Evolutionary conservation across 106 monocot genomes (phyloP), one percentile per base, ranked within the genome.

Genomic region (Cymbidium sinense): DNA sequence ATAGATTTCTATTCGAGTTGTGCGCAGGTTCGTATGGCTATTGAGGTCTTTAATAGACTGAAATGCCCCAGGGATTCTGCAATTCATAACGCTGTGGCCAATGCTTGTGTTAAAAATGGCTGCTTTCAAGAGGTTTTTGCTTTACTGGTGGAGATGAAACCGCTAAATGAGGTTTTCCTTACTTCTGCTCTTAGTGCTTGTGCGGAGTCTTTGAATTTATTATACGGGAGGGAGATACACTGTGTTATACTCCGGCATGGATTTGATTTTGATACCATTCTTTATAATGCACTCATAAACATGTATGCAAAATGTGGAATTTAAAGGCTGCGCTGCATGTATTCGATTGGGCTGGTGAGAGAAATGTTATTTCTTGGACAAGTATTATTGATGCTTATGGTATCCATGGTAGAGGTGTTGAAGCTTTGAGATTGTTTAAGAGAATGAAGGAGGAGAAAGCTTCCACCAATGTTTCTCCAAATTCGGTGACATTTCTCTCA

Each of bases 321-420:
- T 21, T 84, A 41, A 36, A 12, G 43, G 19, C 70, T 29, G 79
- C 84, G 0, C 64, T 34, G 12, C 39, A 30, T 3, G 77, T 75
- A 20, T 86, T 89, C 44, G 31, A 67, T 64, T 61, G 18, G 17
- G 84, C 79, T 12, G 34, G 9, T 4, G 28, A 34, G 23, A 86
- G 84, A 39, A 75, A 79, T 62, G 86, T 86, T 17, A 79, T 86
- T 61, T 86, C 86, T 9, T 86, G 89, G 89, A 82, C 89, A 0
- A 82, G 81, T 70, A 86, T 86, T 20, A 89, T 89, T 30, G 86
- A 86, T 79, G 86, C 86, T 3, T 84, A 86, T 55, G 82, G 89
- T 13, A 74, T 79, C n/a, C 79, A 84, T 54, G 89, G 89, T 7
- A 50, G 52, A 34, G 89, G 86, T 5, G 2, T 21, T 1, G 83